A percentile compares a stretch with the other conserved stretches of the same genome.
Evolutionary conservation across 192 early-diverging fungal species (phyloP).

Genomic region (Phlyctochytrium arcticum): DNA sequence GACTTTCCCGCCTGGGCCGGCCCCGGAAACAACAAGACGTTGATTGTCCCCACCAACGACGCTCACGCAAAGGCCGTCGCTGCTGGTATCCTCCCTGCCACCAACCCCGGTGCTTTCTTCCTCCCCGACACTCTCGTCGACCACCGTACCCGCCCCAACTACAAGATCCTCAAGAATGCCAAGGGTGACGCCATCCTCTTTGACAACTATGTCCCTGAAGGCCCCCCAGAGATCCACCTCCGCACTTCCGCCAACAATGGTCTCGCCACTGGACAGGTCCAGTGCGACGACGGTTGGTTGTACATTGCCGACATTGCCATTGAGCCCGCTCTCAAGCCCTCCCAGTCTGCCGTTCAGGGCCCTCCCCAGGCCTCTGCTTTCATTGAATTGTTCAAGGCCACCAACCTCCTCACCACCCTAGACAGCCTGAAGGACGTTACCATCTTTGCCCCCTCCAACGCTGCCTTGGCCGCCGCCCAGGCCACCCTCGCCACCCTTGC

Average conservation of each 20-base stretch:
- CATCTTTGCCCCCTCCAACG: conserved; percentile 29
- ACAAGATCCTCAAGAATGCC: conserved; percentile 1
- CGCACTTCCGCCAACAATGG: conserved; percentile 9
- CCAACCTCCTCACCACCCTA: conserved; percentile 12
- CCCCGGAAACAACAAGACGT: conserved; percentile 3
- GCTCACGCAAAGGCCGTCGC: not conserved
- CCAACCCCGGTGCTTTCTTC: conserved; percentile 10
- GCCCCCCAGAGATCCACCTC: conserved; percentile 9
- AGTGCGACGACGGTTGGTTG: conserved; percentile 11
- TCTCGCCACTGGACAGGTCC: not conserved
- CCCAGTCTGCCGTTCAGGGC: not conserved
- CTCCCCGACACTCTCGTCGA: not conserved
- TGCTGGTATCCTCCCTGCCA: conserved; percentile 2
- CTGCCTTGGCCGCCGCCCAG: conserved; percentile 24
- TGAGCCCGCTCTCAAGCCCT: conserved; percentile 4
- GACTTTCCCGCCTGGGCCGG: conserved; percentile 6
- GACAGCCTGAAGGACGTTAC: conserved; percentile 18
- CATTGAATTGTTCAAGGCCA: not conserved
- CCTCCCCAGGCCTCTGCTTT: not conserved
- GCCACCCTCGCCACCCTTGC: conserved; percentile 1
- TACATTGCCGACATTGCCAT: conserved; percentile 10
- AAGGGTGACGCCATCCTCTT: conserved; percentile 1
- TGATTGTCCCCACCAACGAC: conserved; percentile 11
- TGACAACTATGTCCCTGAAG: not conserved
- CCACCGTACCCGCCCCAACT: not conserved